phyloP scores from a whole-genome alignment of 305 asterid genomes.

The Lippia alba region DNA sequence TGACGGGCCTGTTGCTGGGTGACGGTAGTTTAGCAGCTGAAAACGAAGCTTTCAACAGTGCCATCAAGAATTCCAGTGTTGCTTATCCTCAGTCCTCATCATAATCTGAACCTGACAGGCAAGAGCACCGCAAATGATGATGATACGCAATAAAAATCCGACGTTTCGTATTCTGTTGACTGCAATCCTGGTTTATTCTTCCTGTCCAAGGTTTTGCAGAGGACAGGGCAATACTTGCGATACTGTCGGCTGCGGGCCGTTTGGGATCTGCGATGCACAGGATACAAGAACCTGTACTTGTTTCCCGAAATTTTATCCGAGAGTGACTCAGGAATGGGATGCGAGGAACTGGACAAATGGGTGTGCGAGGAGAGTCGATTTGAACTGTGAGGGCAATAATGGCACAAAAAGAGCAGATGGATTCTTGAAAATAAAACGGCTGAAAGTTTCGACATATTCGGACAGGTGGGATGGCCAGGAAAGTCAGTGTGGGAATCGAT shows the following conservation, averaged over 20 bases:
- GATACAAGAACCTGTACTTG: constrained; percentile 48
- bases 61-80: not conserved
- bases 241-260: constrained; percentile 48
- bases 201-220: constrained; percentile 33
- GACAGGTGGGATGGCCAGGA: not conserved
- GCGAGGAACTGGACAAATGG: constrained; percentile 55
- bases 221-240: constrained; percentile 53
- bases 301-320: constrained; percentile 52
- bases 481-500: not conserved
- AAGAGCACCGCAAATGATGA: constrained; percentile 19
- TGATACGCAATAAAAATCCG: constrained; percentile 27
- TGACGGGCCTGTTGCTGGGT: not conserved
- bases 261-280: constrained; percentile 45
- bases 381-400: constrained; percentile 43
- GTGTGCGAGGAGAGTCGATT: constrained; percentile 41
- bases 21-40: not conserved
- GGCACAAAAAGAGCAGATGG: constrained; percentile 16
- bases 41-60: not conserved
- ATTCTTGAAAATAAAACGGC: not conserved
- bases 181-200: constrained; percentile 16
- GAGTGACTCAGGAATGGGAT: constrained; percentile 50
- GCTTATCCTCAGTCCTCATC: not conserved
- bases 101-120: not conserved
- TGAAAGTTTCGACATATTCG: not conserved
- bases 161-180: constrained; percentile 12